Conservation (phyloP, 495 filamentous ascomycete genomes). For the Trichoderma erinaceum region DNA sequence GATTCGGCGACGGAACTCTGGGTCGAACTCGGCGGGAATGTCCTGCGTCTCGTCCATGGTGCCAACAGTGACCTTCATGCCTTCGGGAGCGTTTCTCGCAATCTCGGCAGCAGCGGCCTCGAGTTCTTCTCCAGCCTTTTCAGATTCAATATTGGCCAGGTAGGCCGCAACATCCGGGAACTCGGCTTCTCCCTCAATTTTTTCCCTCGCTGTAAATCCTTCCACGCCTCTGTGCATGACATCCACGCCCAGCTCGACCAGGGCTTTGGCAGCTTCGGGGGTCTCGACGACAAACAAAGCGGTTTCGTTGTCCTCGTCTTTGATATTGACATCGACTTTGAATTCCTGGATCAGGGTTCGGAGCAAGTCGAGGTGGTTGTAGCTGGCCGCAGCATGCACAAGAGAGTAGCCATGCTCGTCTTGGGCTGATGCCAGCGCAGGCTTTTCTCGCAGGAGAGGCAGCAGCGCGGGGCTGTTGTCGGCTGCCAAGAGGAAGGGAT, state of each 20-base stretch:
- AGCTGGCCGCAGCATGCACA: constrained; percentile 86
- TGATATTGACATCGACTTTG: constrained; percentile 68
- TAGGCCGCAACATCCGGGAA: constrained; percentile 65
- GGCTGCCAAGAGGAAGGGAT: constrained; percentile 72
- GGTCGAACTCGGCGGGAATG: constrained; percentile 52
- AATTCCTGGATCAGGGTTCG: constrained; percentile 71
- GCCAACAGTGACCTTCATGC: constrained; percentile 60
- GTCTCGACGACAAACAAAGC: constrained; percentile 81
- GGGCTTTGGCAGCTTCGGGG: constrained; percentile 62
- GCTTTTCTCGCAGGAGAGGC: constrained; percentile 58
- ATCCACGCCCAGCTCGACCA: constrained; percentile 74
- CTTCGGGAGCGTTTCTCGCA: constrained; percentile 42
- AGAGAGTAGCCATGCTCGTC: constrained; percentile 87
- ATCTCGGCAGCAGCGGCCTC: constrained; percentile 34
- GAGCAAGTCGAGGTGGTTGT: constrained; percentile 76
- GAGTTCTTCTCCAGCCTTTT: constrained; percentile 23
- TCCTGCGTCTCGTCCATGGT: constrained; percentile 58
- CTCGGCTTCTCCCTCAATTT: constrained; percentile 63
- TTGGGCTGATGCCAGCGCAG: constrained; percentile 59
- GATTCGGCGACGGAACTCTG: constrained; percentile 66
- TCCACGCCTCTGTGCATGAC: constrained; percentile 54
- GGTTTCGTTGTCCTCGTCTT: constrained; percentile 86
- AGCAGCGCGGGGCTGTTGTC: constrained; percentile 64
- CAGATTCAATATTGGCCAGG: constrained; percentile 32
- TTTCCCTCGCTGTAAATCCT: constrained; percentile 63